Evolutionary conservation across 2,329 filamentous ascomycete species (phyloP).

Genomic region (Tricladium varicosporioides): DNA sequence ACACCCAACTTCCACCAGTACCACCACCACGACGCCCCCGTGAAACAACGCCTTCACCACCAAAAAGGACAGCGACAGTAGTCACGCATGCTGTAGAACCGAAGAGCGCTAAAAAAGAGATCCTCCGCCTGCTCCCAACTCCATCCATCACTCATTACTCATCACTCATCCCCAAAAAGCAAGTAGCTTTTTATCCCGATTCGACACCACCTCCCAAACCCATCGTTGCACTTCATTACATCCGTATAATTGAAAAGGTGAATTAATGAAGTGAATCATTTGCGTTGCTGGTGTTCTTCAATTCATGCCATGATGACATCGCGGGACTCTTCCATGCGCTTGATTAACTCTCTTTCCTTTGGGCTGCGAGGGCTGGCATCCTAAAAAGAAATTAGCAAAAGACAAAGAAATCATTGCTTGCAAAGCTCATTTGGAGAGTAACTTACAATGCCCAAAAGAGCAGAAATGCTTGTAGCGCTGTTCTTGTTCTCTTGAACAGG

Average conservation of each 20-base stretch:
- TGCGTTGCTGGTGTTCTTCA: conserved; percentile 19
- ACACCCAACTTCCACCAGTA: background rate
- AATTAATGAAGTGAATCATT: conserved; percentile 14
- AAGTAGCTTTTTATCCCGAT: background rate
- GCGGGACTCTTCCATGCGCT: conserved; percentile 46
- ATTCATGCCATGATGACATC: conserved; percentile 27
- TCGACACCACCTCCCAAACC: conserved; percentile 5
- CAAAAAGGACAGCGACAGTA: conserved; percentile 3
- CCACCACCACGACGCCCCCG: background rate
- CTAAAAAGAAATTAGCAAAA: conserved; percentile 16
- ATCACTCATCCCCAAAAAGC: background rate
- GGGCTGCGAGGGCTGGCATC: conserved; percentile 57
- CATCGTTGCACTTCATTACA: conserved; percentile 16
- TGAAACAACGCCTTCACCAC: background rate
- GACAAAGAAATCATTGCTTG: no score
- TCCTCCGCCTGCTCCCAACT: background rate
- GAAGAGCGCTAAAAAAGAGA: conserved; percentile 10
- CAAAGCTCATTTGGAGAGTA: background rate
- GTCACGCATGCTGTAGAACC: background rate
- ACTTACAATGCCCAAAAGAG: conserved; percentile 54
- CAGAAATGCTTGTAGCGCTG: conserved; percentile 54
- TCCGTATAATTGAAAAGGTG: conserved; percentile 14
- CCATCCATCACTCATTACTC: conserved; percentile 2
- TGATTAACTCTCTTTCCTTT: conserved; percentile 56
- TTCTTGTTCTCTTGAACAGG: conserved; percentile 43